phyloP scores from a whole-genome alignment of 495 filamentous ascomycete genomes.

The Podospora australis region DNA sequence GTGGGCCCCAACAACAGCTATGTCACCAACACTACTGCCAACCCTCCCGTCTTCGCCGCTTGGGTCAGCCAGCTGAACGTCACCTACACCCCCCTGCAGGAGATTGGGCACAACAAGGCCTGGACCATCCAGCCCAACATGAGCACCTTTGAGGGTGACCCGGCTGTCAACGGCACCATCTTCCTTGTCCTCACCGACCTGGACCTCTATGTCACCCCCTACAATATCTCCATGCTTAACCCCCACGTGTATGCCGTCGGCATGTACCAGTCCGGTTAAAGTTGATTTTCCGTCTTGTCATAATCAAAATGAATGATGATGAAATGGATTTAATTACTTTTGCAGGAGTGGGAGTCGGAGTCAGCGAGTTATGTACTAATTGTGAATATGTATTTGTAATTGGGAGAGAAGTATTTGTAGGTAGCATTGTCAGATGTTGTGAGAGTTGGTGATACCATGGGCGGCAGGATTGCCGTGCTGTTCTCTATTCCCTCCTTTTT shows the following conservation, averaged over 20 bases:
- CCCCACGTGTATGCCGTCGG: constrained; percentile 69
- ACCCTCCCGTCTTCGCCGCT: constrained; percentile 57
- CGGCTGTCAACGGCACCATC: constrained; percentile 70
- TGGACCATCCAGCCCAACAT: constrained; percentile 64
- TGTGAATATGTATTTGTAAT: too few species aligned
- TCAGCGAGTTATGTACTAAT: too few species aligned
- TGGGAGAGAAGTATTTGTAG: too few species aligned
- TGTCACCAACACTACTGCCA: constrained; percentile 55
- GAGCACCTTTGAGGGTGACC: constrained; percentile 57
- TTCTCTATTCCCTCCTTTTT: too few species aligned
- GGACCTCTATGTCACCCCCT: constrained; percentile 64
- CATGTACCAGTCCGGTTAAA: constrained; percentile 74
- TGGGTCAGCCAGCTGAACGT: constrained; percentile 84
- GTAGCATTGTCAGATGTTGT: too few species aligned
- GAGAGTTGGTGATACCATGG: too few species aligned
- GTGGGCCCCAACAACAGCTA: constrained; percentile 82
- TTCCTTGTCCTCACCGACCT: constrained; percentile 71
- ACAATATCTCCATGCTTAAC: constrained; percentile 68
- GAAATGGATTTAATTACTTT: too few species aligned
- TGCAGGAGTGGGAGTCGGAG: too few species aligned
- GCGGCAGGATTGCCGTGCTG: too few species aligned
- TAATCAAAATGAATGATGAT: too few species aligned
- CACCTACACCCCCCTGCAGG: constrained; percentile 65
- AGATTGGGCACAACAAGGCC: constrained; percentile 49
- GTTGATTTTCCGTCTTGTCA: too few species aligned